Evolutionary conservation across 2,329 filamentous ascomycete species (phyloP).

Genomic region (Exophiala dermatitidis): DNA sequence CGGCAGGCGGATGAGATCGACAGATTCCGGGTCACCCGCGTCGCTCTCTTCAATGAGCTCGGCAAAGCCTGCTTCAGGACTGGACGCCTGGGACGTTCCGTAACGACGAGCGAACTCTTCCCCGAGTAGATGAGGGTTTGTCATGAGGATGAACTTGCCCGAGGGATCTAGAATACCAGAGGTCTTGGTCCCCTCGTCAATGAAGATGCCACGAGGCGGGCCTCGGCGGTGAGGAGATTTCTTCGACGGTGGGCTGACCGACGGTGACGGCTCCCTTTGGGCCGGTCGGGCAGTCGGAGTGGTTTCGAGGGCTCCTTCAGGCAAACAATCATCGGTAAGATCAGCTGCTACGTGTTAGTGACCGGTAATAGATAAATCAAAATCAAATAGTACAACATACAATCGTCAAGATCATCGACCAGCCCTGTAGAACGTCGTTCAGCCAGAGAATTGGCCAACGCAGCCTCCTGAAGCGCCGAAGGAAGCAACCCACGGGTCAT

Average conservation of each 20-base stretch:
- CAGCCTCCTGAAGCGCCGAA: conserved; percentile 22
- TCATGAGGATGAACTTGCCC: conserved; percentile 44
- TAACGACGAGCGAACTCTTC: conserved; percentile 37
- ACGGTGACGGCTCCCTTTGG: conserved; percentile 9
- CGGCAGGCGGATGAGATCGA: conserved; percentile 29
- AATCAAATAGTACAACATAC: conserved; percentile 15
- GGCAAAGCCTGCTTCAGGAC: conserved; percentile 24
- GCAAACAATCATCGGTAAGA: conserved; percentile 24
- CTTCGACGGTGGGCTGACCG: conserved; percentile 10
- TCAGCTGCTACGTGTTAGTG: conserved; percentile 24
- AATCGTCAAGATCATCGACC: conserved; percentile 20
- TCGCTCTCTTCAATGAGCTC: conserved; percentile 38
- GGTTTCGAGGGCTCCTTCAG: conserved; percentile 50
- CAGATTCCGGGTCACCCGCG: conserved; percentile 30
- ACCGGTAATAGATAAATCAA: conserved; percentile 8
- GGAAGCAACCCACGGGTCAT: conserved; percentile 26
- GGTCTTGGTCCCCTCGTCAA: conserved; percentile 43
- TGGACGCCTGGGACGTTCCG: conserved; percentile 23
- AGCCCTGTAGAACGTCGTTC: conserved; percentile 9
- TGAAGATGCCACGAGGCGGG: conserved; percentile 43
- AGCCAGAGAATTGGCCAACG: conserved; percentile 2
- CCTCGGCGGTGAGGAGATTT: conserved; percentile 39
- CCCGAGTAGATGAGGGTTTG: conserved; percentile 34
- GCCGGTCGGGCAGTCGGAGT: conserved; percentile 48
- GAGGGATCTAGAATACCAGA: conserved; percentile 43